A percentile compares a stretch with the other conserved stretches of the same genome.
Evolutionary conservation across 192 early-diverging fungal species (phyloP).

Genomic region (Backusella tuberculispora): DNA sequence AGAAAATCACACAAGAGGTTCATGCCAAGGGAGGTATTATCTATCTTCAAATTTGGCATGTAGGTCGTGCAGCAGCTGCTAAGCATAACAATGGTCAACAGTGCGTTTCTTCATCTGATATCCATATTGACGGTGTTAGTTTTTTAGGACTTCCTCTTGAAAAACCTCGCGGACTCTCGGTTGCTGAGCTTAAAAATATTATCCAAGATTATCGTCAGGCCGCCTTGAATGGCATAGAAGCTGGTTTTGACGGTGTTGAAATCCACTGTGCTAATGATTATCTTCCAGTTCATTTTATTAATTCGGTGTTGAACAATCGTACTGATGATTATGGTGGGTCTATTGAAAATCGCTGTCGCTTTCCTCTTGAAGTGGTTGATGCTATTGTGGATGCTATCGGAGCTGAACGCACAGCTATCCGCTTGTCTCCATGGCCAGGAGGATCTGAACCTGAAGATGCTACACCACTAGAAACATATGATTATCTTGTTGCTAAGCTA

Average conservation of each 20-base stretch:
- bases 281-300: slow-evolving; percentile 80
- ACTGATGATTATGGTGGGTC: slow-evolving; percentile 50
- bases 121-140: slow-evolving; percentile 23
- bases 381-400: slow-evolving; percentile 36
- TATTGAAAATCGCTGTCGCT: slow-evolving; percentile 37
- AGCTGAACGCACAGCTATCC: slow-evolving; percentile 39
- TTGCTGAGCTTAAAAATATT: slow-evolving; percentile 15
- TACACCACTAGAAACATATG: slow-evolving; percentile 29
- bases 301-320: slow-evolving; percentile 80
- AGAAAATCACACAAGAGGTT: slow-evolving; percentile 54
- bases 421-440: slow-evolving; percentile 35
- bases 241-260: slow-evolving; percentile 90
- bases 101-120: slow-evolving; percentile 24
- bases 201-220: slow-evolving; percentile 40
- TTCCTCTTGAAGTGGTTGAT: slow-evolving; percentile 35
- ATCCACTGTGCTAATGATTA: slow-evolving; percentile 93
- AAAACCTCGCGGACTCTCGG: slow-evolving; percentile 24
- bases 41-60: slow-evolving; percentile 60
- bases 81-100: neutral
- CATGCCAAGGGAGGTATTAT: slow-evolving; percentile 59
- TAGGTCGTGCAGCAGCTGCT: slow-evolving; percentile 22
- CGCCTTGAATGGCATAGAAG: slow-evolving; percentile 70
- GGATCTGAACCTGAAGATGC: slow-evolving; percentile 43
- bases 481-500: slow-evolving; percentile 23
- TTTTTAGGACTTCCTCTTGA: slow-evolving; percentile 15